These are phyloP conservation scores for Talaromyces trachyspermus DNA, from an alignment of 495 filamentous ascomycete genomes.

Conservation along the genomic window DNA sequence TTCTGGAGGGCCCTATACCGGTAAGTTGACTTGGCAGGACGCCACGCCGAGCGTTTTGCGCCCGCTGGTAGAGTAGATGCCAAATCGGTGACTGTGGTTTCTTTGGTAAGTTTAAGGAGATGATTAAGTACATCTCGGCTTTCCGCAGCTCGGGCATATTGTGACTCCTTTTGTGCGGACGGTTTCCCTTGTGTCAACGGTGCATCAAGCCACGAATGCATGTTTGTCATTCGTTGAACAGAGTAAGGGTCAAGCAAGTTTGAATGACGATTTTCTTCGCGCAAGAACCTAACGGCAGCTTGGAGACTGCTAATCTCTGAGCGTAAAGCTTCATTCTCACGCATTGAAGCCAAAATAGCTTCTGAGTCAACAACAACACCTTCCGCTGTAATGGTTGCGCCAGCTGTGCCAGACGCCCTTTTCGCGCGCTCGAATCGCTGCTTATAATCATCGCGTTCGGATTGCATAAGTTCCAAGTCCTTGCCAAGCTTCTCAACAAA, in stretches of 20 bases:
- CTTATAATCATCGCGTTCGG: conserved; percentile 67
- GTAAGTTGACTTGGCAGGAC: conserved; percentile 49
- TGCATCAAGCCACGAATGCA: conserved; percentile 54
- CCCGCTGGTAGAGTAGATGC: conserved; percentile 35
- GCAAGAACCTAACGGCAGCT: conserved; percentile 68
- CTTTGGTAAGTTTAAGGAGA: conserved; percentile 58
- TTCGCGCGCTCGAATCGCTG: conserved; percentile 55
- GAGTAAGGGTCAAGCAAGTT: conserved; percentile 53
- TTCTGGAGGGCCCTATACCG: conserved; percentile 53
- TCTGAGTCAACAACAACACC: conserved; percentile 38
- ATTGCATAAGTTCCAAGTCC: conserved; percentile 46
- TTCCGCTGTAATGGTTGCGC: conserved; percentile 32
- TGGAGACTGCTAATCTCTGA: conserved; percentile 63
- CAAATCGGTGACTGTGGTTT: conserved; percentile 51
- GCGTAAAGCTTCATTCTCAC: conserved; percentile 68
- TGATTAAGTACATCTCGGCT: conserved; percentile 63
- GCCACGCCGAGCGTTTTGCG: conserved; percentile 51
- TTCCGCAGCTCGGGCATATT: conserved; percentile 55
- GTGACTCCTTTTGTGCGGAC: conserved; percentile 46
- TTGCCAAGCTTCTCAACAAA: conserved; percentile 31
- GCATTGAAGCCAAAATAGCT: conserved; percentile 49
- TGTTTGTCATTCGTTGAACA: conserved; percentile 44
- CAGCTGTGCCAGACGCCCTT: conserved; percentile 41
- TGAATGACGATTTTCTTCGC: conserved; percentile 66
- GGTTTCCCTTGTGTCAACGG: conserved; percentile 47